Evolutionary conservation across 2,329 filamentous ascomycete genomes (phyloP).

Genomic region (Biscogniauxia mediterranea): DNA sequence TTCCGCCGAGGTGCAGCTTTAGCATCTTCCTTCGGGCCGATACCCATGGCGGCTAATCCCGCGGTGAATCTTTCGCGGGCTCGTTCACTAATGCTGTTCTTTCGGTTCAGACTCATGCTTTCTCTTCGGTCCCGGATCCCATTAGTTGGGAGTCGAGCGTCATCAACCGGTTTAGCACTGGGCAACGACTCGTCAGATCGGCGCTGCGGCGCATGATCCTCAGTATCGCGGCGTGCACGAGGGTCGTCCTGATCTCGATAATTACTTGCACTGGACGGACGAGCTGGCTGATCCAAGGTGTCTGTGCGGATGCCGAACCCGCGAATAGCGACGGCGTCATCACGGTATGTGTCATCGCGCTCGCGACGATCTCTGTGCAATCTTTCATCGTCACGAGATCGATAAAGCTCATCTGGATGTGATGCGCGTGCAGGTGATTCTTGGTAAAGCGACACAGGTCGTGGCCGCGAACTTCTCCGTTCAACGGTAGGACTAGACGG

Average conservation of each 20-base stretch:
- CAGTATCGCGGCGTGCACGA: constrained; percentile 37
- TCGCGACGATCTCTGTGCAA: constrained; percentile 43
- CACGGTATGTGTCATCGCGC: constrained; percentile 44
- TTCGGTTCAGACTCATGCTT: constrained; percentile 32
- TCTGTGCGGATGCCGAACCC: constrained; percentile 54
- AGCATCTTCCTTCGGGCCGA: constrained; percentile 39
- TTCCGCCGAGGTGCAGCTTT: constrained; percentile 31
- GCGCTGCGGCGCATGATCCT: constrained; percentile 31
- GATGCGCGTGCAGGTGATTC: constrained; percentile 44
- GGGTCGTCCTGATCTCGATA: constrained; percentile 41
- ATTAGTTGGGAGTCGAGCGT: constrained; percentile 24
- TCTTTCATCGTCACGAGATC: constrained; percentile 48
- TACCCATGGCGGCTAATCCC: constrained; percentile 48
- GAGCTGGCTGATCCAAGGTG: constrained; percentile 32
- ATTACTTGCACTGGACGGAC: constrained; percentile 30
- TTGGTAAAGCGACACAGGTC: constrained; percentile 54
- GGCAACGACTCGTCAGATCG: constrained; percentile 31
- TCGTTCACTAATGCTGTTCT: constrained; percentile 39
- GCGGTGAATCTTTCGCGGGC: constrained; percentile 48
- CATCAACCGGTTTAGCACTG: constrained; percentile 21
- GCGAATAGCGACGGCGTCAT: constrained; percentile 45
- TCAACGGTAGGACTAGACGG: constrained; percentile 36
- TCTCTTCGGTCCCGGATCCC: constrained; percentile 27
- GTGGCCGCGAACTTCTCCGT: constrained; percentile 35
- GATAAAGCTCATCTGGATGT: constrained; percentile 49